A percentile compares a stretch with the other conserved stretches of the same genome.
Conservation (phyloP, 768 basidiomycete genomes). For the Cystobasidium ongulense region DNA sequence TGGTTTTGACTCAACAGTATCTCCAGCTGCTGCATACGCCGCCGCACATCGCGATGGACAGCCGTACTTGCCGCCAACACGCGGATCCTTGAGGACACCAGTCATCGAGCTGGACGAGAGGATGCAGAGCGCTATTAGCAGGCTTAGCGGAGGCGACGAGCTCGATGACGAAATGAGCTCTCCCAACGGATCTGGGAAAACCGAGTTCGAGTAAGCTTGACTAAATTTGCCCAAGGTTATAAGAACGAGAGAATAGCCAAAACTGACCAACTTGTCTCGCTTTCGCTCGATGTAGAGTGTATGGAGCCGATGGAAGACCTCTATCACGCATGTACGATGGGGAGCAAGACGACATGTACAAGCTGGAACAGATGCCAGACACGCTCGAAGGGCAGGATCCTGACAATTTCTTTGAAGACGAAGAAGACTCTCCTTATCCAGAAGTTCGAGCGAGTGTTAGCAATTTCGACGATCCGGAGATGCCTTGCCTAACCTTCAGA, state of each 20-base stretch:
- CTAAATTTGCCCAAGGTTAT: no score
- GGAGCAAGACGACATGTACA: conserved; percentile 21
- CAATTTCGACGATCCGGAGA: conserved; percentile 39
- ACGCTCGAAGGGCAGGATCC: neutral
- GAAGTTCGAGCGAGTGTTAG: conserved; percentile 76
- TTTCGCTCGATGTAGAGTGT: neutral
- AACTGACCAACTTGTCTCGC: neutral
- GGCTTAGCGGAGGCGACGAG: neutral
- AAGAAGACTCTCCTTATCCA: conserved; percentile 90
- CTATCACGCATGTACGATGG: conserved; percentile 1
- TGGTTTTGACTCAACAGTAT: neutral
- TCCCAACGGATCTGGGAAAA: conserved; percentile 3
- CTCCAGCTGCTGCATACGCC: conserved; percentile 14
- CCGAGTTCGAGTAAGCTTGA: conserved; percentile 13
- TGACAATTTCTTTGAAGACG: conserved; percentile 42
- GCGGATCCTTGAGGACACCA: neutral
- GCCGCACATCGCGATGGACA: conserved; percentile 26
- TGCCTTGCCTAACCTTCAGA: conserved; percentile 42
- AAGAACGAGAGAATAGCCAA: no score
- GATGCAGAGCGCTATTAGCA: conserved; percentile 8
- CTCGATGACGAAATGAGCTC: neutral
- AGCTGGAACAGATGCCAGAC: neutral
- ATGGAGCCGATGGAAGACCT: neutral
- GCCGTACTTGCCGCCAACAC: neutral
- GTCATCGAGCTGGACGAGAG: conserved; percentile 24